Percentiles rank a stretch among this genome's conserved stretches.
Conservation (phyloP, 1,284 basidiomycete species). For the Melampsora larici-populina region DNA sequence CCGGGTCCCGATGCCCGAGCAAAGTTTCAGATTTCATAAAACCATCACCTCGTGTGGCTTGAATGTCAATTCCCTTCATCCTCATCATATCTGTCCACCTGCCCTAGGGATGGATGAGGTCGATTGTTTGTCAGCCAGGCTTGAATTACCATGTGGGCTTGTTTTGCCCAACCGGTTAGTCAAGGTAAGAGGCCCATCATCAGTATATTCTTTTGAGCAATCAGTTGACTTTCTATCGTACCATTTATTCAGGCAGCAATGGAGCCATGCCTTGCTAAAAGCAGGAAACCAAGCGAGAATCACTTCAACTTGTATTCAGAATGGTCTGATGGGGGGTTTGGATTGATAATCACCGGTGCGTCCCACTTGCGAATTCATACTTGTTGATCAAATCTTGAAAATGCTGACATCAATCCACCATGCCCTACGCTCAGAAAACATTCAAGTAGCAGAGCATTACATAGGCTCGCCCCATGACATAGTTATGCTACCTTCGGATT, state of each 20-base stretch:
- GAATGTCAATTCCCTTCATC: no score
- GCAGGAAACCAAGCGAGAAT: conserved; percentile 11
- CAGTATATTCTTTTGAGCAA: background rate
- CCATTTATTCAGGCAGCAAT: conserved; percentile 10
- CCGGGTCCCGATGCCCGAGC: no score
- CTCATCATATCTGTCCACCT: no score
- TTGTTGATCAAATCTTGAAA: no score
- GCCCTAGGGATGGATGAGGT: background rate
- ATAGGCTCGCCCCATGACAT: conserved; percentile 21
- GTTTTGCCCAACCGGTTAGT: conserved; percentile 17
- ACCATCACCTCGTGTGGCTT: no score
- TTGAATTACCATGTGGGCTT: conserved; percentile 11
- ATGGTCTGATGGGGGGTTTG: conserved; percentile 17
- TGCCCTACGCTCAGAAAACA: conserved; percentile 8
- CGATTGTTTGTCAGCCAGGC: background rate
- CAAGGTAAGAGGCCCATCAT: background rate
- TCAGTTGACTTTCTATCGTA: background rate
- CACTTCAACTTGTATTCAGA: conserved; percentile 13
- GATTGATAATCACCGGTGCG: conserved; percentile 23
- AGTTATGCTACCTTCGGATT: background rate
- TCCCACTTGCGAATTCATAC: background rate
- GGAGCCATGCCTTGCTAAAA: conserved; percentile 19
- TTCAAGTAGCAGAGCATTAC: conserved; percentile 15
- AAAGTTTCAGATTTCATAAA: no score
- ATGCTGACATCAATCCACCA: background rate